A percentile compares a stretch with the other conserved stretches of the same genome.
These are phyloP conservation scores for Phytomonas sp. DNA, from an alignment of 208 protist species.

Conservation along the genomic window DNA sequence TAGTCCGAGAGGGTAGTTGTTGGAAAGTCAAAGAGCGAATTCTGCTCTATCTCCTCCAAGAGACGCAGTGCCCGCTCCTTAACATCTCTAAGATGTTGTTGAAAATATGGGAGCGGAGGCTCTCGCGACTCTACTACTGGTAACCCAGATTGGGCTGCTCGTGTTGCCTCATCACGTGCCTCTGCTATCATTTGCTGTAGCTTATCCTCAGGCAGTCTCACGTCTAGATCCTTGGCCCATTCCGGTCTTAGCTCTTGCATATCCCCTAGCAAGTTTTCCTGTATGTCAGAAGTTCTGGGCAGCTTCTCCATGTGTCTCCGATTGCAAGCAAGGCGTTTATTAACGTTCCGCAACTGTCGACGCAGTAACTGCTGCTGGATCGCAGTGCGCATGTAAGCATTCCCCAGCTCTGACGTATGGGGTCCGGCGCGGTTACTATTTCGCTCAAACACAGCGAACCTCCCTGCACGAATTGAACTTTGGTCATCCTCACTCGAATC, in stretches of 20 bases:
- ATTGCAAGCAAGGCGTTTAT: slow-evolving; percentile 20
- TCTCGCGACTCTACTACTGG: too few species aligned
- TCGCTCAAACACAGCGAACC: too few species aligned
- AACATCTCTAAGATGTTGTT: too few species aligned
- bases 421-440: too few species aligned
- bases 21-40: neutral
- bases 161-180: slow-evolving; percentile 35
- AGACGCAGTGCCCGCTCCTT: neutral
- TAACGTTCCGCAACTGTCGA: slow-evolving; percentile 25
- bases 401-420: slow-evolving; percentile 19
- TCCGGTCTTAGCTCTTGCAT: slow-evolving; percentile 9
- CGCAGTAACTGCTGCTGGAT: slow-evolving; percentile 6
- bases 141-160: slow-evolving; percentile 6
- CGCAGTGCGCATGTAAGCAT: slow-evolving; percentile 38
- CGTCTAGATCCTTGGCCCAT: slow-evolving; percentile 10
- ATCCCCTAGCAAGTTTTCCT: slow-evolving; percentile 9
- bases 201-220: slow-evolving; percentile 15
- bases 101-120: too few species aligned
- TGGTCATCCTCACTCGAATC: too few species aligned
- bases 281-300: neutral
- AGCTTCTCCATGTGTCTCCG: too few species aligned
- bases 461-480: too few species aligned
- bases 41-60: neutral
- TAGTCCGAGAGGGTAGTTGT: neutral
- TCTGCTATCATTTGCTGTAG: slow-evolving; percentile 29